These are phyloP conservation scores for Capronia americana DNA, from an alignment of 2,329 filamentous ascomycete species.

Conservation along the genomic window DNA sequence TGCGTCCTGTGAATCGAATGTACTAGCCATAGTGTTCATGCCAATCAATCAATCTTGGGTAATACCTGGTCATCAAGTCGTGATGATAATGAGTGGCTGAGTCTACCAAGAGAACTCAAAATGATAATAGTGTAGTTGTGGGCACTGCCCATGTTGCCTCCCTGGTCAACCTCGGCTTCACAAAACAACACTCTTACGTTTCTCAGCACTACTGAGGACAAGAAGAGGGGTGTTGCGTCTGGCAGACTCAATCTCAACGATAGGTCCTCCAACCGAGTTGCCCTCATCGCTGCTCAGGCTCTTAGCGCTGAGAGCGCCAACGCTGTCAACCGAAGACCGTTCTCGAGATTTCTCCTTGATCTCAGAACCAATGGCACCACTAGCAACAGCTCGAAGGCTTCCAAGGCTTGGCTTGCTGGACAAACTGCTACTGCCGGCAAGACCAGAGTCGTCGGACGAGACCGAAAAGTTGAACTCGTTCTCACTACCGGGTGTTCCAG, in stretches of 20 bases:
- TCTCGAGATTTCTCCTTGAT: slow-evolving; percentile 75
- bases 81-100: slow-evolving; percentile 38
- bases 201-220: slow-evolving; percentile 86
- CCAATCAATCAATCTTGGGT: slow-evolving; percentile 31
- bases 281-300: slow-evolving; percentile 71
- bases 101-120: slow-evolving; percentile 37
- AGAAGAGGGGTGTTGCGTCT: slow-evolving; percentile 86
- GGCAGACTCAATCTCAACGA: slow-evolving; percentile 60
- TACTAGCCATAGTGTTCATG: slow-evolving; percentile 27
- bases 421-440: slow-evolving; percentile 77
- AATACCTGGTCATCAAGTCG: slow-evolving; percentile 35
- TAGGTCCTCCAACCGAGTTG: slow-evolving; percentile 61
- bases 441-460: slow-evolving; percentile 73
- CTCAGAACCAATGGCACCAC: slow-evolving; percentile 86
- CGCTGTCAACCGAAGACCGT: slow-evolving; percentile 59
- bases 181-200: slow-evolving; percentile 72
- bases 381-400: slow-evolving; percentile 77
- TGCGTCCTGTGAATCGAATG: slow-evolving; percentile 11
- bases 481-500: slow-evolving; percentile 90
- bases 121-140: slow-evolving; percentile 18
- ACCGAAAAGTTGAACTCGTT: slow-evolving; percentile 71
- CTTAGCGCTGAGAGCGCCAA: slow-evolving; percentile 60
- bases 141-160: slow-evolving; percentile 34
- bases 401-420: slow-evolving; percentile 76
- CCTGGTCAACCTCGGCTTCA: slow-evolving; percentile 17